A percentile compares a stretch with the other conserved stretches of the same genome.
phyloP scores from a whole-genome alignment of 2,329 filamentous ascomycete species.

The Talaromyces sp. region DNA sequence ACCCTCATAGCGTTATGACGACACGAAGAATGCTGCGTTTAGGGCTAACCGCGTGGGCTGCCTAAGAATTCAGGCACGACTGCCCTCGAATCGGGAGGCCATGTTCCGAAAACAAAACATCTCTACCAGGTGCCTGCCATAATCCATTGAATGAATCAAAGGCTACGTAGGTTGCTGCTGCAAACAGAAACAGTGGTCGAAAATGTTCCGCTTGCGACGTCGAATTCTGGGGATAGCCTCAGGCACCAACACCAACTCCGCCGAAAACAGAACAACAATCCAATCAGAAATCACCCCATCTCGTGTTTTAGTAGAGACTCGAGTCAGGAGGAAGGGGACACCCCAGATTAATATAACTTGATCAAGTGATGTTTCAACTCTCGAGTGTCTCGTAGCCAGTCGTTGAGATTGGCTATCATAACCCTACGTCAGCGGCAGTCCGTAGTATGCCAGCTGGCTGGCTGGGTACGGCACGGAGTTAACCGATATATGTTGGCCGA shows the following conservation, averaged over 20 bases:
- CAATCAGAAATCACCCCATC: not conserved
- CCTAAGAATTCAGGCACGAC: not conserved
- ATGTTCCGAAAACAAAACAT: not conserved
- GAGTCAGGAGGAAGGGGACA: not conserved
- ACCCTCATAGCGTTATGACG: not conserved
- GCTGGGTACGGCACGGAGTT: not conserved
- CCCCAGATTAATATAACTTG: too few relatives aligned
- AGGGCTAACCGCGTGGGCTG: not conserved
- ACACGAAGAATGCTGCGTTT: not conserved
- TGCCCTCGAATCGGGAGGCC: not conserved
- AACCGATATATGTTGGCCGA: not conserved
- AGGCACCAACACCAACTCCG: conserved; percentile 1
- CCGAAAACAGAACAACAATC: conserved; percentile 2
- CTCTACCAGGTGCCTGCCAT: not conserved
- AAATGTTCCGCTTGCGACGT: conserved; percentile 2
- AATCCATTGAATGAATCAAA: not conserved
- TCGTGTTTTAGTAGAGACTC: not conserved
- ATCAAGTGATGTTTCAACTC: not conserved
- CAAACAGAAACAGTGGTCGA: not conserved
- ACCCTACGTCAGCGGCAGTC: not conserved
- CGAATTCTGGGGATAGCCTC: not conserved
- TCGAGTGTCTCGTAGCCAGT: not conserved
- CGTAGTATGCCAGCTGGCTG: not conserved
- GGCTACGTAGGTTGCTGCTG: not conserved
- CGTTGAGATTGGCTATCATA: not conserved